Evolutionary conservation across 2,329 filamentous ascomycete genomes (phyloP).

Genomic region (Diaporthe ampelina): DNA sequence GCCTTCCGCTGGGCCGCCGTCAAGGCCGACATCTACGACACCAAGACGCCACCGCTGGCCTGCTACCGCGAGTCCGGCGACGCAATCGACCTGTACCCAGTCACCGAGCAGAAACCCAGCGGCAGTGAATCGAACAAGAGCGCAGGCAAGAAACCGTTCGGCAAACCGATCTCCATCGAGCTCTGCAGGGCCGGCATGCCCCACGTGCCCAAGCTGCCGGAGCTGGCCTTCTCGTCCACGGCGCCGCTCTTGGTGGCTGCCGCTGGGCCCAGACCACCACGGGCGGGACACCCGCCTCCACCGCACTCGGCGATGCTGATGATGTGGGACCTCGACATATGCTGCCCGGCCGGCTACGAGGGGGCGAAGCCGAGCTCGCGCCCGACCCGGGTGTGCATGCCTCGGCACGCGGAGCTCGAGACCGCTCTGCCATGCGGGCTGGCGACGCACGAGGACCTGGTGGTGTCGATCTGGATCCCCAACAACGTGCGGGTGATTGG

Average conservation of each 20-base stretch:
- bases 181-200: conserved; percentile 53
- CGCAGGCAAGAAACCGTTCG: conserved; percentile 51
- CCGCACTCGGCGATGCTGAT: conserved; percentile 55
- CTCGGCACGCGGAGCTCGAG: conserved; percentile 55
- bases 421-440: conserved; percentile 55
- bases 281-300: conserved; percentile 54
- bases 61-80: conserved; percentile 52
- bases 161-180: conserved; percentile 51
- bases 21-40: conserved; percentile 52
- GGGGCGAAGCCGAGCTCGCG: conserved; percentile 42
- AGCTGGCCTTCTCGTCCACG: conserved; percentile 56
- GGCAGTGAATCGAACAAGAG: neutral
- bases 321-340: conserved; percentile 53
- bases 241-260: conserved; percentile 55
- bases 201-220: conserved; percentile 55
- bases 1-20: conserved; percentile 56
- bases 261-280: conserved; percentile 55
- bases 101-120: conserved; percentile 40
- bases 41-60: conserved; percentile 51
- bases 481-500: conserved; percentile 53
- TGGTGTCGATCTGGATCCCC: conserved; percentile 58
- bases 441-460: conserved; percentile 53
- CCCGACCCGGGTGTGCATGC: conserved; percentile 52
- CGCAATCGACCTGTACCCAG: conserved; percentile 52
- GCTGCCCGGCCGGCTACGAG: neutral